phyloP scores from a whole-genome alignment of 768 basidiomycete genomes.

The Megacollybia marginata region DNA sequence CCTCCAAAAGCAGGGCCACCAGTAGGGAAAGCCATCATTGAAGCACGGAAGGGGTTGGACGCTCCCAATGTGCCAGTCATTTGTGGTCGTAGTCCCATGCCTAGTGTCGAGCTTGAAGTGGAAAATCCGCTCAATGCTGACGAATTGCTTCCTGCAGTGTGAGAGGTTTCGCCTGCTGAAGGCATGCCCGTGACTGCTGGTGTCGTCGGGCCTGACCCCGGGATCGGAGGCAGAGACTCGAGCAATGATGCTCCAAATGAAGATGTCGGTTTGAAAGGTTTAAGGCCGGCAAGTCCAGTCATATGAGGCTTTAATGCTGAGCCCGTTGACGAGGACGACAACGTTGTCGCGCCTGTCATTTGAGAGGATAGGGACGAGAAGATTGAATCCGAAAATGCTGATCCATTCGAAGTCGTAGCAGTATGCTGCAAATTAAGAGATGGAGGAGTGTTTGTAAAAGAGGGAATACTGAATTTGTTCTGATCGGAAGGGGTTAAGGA shows the following conservation, averaged over 20 bases:
- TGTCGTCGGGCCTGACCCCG: slow-evolving; percentile 46
- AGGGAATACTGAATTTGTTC: slow-evolving; percentile 3
- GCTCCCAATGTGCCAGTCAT: slow-evolving; percentile 41
- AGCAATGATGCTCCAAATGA: slow-evolving; percentile 73
- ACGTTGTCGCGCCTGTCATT: slow-evolving; percentile 36
- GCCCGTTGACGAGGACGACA: slow-evolving; percentile 25
- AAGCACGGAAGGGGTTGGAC: slow-evolving; percentile 62
- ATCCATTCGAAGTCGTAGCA: slow-evolving; percentile 31
- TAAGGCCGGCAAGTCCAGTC: slow-evolving; percentile 54
- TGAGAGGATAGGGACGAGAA: slow-evolving; percentile 45
- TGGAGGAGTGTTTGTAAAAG: slow-evolving; percentile 6
- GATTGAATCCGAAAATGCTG: slow-evolving; percentile 38
- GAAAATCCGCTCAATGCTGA: slow-evolving; percentile 5
- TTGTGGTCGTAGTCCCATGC: slow-evolving; percentile 52
- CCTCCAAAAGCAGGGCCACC: neutral
- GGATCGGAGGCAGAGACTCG: slow-evolving; percentile 68
- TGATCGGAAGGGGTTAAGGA: slow-evolving; percentile 2
- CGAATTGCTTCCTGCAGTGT: slow-evolving; percentile 3
- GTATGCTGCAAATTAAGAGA: slow-evolving; percentile 23
- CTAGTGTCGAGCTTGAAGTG: slow-evolving; percentile 24
- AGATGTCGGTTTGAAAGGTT: slow-evolving; percentile 77
- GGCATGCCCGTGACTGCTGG: slow-evolving; percentile 30
- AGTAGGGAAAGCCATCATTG: slow-evolving; percentile 34
- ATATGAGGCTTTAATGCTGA: slow-evolving; percentile 35
- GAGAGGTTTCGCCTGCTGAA: slow-evolving; percentile 8